Evolutionary conservation across 768 basidiomycete genomes (phyloP).

Genomic region (Auricularia sp.): DNA sequence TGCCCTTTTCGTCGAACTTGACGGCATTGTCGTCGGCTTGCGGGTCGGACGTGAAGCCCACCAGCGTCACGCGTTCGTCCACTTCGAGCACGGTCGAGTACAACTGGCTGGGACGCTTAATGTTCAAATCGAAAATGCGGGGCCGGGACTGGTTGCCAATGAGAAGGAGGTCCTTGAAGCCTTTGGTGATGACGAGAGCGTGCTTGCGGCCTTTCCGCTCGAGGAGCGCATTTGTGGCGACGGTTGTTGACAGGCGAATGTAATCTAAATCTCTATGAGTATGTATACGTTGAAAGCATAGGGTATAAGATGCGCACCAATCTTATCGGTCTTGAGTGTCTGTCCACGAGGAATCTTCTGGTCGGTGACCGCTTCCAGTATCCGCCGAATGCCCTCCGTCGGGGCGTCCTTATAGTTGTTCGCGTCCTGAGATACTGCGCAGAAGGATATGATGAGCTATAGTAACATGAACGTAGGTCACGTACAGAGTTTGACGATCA

Average conservation of each 20-base stretch:
- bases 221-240: conserved; percentile 90
- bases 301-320: conserved; percentile 39
- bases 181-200: conserved; percentile 82
- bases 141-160: conserved; percentile 95
- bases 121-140: conserved; percentile 89
- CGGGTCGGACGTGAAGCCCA: conserved; percentile 89
- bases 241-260: conserved; percentile 85
- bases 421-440: conserved; percentile 77
- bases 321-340: conserved; percentile 66
- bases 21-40: conserved; percentile 64
- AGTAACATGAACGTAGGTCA: conserved; percentile 4
- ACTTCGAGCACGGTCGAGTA: conserved; percentile 69
- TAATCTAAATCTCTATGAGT: conserved; percentile 44
- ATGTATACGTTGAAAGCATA: neutral
- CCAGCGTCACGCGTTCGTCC: conserved; percentile 89
- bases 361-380: conserved; percentile 69
- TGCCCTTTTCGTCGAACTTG: conserved; percentile 64
- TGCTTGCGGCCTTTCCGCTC: conserved; percentile 92
- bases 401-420: conserved; percentile 86
- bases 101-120: conserved; percentile 63
- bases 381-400: conserved; percentile 83
- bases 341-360: conserved; percentile 54
- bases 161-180: conserved; percentile 82
- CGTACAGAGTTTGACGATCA: conserved; percentile 85
- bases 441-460: neutral